phyloP scores from a whole-genome alignment of 1,284 basidiomycete species.

The Mycena citricolor region DNA sequence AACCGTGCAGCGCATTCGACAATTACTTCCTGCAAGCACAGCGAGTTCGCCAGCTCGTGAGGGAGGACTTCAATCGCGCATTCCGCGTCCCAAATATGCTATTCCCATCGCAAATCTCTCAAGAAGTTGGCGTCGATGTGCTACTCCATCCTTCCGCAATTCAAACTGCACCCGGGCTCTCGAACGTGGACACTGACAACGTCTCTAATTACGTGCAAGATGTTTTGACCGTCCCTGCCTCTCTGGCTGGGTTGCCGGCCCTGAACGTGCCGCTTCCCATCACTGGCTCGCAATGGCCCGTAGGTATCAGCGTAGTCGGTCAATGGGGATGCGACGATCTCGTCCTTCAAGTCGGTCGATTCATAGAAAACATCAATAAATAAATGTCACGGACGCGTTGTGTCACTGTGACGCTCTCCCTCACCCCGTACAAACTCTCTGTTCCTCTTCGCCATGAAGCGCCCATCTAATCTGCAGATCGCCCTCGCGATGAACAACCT shows the following conservation, averaged over 20 bases:
- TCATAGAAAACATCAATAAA: constrained; percentile 35
- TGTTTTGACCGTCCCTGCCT: constrained; percentile 89
- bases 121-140: constrained; percentile 62
- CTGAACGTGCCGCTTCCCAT: constrained; percentile 65
- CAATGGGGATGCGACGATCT: constrained; percentile 87
- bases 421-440: too few relatives aligned
- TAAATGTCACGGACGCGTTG: constrained; percentile 2
- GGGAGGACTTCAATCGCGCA: constrained; percentile 71
- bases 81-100: constrained; percentile 61
- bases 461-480: constrained; percentile 9
- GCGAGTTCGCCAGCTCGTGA: constrained; percentile 70
- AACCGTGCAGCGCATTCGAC: constrained; percentile 76
- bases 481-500: constrained; percentile 9
- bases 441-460: background rate
- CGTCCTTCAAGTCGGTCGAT: constrained; percentile 57
- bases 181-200: constrained; percentile 24
- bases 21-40: constrained; percentile 96
- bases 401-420: constrained; percentile 9
- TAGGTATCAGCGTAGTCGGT: constrained; percentile 83
- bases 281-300: constrained; percentile 69
- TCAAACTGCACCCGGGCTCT: constrained; percentile 67
- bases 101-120: constrained; percentile 8
- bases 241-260: constrained; percentile 85
- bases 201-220: constrained; percentile 84
- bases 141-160: constrained; percentile 88